Percentiles rank a stretch among this genome's conserved stretches.
phyloP scores from a whole-genome alignment of 768 basidiomycete species.

The Mycena chlorophos region DNA sequence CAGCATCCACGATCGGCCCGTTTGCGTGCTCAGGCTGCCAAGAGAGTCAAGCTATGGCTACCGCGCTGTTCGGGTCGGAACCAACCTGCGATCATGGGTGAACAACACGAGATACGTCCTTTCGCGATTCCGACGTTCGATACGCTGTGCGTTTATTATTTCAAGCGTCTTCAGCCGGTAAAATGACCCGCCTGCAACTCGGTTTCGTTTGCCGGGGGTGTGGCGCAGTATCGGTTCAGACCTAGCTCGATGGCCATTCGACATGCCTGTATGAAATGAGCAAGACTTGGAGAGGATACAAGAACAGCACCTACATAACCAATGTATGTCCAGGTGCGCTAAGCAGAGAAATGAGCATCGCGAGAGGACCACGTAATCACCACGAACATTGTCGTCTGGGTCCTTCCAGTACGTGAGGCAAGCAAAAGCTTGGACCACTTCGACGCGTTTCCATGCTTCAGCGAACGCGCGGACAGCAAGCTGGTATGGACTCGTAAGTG shows the following conservation, averaged over 20 bases:
- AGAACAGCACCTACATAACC: conserved; percentile 82
- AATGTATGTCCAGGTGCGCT: conserved; percentile 88
- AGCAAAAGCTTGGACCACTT: conserved; percentile 86
- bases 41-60: neutral
- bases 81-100: conserved; percentile 65
- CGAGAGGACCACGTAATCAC: conserved; percentile 10
- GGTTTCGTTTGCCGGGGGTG: conserved; percentile 59
- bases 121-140: conserved; percentile 82
- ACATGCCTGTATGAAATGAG: conserved; percentile 55
- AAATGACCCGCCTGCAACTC: too few species aligned
- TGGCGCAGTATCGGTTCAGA: conserved; percentile 66
- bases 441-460: conserved; percentile 77
- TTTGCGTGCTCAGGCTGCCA: conserved; percentile 75
- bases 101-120: conserved; percentile 85
- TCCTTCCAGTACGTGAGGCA: conserved; percentile 91
- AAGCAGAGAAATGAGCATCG: conserved; percentile 23
- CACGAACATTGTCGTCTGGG: conserved; percentile 74
- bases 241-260: conserved; percentile 86
- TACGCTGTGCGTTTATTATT: too few species aligned
- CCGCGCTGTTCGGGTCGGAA: neutral
- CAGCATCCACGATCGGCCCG: conserved; percentile 86
- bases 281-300: neutral
- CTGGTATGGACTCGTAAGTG: neutral
- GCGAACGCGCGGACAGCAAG: conserved; percentile 77
- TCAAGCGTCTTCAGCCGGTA: too few species aligned